phyloP scores from a whole-genome alignment of 768 basidiomycete genomes.

The Boletus fagicola region DNA sequence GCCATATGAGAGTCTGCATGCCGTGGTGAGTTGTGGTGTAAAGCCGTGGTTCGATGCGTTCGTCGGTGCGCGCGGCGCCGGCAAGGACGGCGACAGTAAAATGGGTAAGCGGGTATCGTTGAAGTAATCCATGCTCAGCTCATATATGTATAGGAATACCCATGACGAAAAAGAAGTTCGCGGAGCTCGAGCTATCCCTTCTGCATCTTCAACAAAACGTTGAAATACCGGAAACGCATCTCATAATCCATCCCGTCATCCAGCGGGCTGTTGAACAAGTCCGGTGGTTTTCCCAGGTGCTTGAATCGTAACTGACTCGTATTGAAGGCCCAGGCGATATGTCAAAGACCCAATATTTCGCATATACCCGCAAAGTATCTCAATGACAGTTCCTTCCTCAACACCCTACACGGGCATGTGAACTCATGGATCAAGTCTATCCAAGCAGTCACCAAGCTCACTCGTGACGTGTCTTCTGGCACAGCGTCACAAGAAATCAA shows the following conservation, averaged over 20 bases:
- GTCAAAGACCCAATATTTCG: conserved; percentile 68
- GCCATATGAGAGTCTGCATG: conserved; percentile 94
- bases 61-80: conserved; percentile 75
- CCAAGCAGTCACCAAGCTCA: conserved; percentile 94
- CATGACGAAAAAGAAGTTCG: conserved; percentile 99
- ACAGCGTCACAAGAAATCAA: conserved; percentile 99
- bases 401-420: conserved; percentile 88
- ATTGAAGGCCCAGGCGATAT: conserved; percentile 45
- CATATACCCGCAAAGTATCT: conserved; percentile 72
- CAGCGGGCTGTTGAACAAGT: conserved; percentile 81
- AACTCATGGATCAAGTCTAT: conserved; percentile 99
- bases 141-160: conserved; percentile 63
- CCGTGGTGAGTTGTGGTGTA: conserved; percentile 91
- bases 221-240: conserved; percentile 95
- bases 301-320: conserved; percentile 31
- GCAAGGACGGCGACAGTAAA: conserved; percentile 77
- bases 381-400: conserved; percentile 88
- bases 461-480: conserved; percentile 87
- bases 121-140: background rate
- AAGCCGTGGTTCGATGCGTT: conserved; percentile 99
- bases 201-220: conserved; percentile 98
- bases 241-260: conserved; percentile 88
- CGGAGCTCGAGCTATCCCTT: conserved; percentile 91
- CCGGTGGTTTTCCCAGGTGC: conserved; percentile 11
- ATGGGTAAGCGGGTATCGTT: conserved; percentile 54